Evolutionary conservation across 2,329 filamentous ascomycete species (phyloP).

Genomic region (Lecanicillium sp.): DNA sequence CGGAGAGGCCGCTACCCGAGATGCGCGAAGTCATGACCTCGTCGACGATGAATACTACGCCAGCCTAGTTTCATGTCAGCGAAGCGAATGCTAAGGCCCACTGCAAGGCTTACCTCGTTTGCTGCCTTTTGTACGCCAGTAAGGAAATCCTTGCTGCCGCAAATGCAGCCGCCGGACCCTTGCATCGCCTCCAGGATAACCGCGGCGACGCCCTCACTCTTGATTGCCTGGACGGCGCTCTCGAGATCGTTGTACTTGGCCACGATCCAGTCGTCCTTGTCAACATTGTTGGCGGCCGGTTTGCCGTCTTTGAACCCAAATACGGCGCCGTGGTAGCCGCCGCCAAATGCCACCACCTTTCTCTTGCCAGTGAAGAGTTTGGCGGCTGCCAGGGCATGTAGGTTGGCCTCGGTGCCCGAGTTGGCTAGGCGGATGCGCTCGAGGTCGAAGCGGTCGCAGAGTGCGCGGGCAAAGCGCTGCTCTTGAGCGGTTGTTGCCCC

Average conservation of each 20-base stretch:
- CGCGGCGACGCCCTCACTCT: slow-evolving; percentile 46
- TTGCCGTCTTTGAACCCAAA: slow-evolving; percentile 29
- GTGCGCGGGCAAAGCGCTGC: slow-evolving; percentile 40
- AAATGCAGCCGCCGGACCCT: slow-evolving; percentile 53
- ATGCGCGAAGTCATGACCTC: slow-evolving; percentile 66
- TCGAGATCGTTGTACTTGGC: slow-evolving; percentile 56
- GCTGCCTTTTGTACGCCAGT: slow-evolving; percentile 42
- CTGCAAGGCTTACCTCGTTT: slow-evolving; percentile 22
- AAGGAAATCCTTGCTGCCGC: slow-evolving; percentile 46
- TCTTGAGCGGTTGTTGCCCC: slow-evolving; percentile 50
- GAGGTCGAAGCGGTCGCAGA: slow-evolving; percentile 49
- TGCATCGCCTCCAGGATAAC: slow-evolving; percentile 64
- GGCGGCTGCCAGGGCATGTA: slow-evolving; percentile 52
- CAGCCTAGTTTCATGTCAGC: slow-evolving; percentile 26
- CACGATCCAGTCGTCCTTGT: slow-evolving; percentile 51
- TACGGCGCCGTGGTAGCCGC: slow-evolving; percentile 34
- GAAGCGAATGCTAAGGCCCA: not conserved
- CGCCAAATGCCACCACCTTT: slow-evolving; percentile 46
- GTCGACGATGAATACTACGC: slow-evolving; percentile 60
- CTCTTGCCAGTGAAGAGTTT: slow-evolving; percentile 38
- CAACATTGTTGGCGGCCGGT: slow-evolving; percentile 40
- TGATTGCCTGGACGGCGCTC: slow-evolving; percentile 38
- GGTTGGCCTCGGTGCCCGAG: slow-evolving; percentile 60
- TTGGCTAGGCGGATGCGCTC: slow-evolving; percentile 57
- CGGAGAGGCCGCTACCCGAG: slow-evolving; percentile 41